Evolutionary conservation across 208 protist genomes (phyloP), one percentile per base, ranked within the genome.

Genomic region (Phytomonas sp.): DNA sequence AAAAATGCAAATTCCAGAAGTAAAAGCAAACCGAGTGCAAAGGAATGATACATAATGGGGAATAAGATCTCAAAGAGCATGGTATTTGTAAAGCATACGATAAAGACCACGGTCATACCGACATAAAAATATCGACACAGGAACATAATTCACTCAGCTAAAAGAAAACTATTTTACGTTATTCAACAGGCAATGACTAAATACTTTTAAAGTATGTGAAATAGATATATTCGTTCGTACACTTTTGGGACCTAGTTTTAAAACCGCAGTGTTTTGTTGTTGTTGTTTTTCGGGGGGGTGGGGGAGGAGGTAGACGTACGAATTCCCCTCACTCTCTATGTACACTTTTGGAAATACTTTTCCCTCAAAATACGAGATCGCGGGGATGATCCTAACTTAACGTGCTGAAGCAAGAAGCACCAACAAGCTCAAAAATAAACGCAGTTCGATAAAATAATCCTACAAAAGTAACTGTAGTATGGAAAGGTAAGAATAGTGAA

Each of bases 1-100:
- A 49, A 66, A 37, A 69, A 36, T 56, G 23, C 14, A 69, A 69
- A 56, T 26, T 30, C 61, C 61, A 65, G 33, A 65, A 37, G 33
- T 23, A 65, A 49, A 37, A 65, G 1, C 36, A 65, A 37, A 65
- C 61, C 19, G 23, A 37, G 19, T 29, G 4, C 33, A 12, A 26
- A 12, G 26, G 61, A 65, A 45, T 65, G 23, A 6, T 65, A 26
- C 61, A 56, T 23, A 26, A 65, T 36, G 19, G 61, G 33, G 33
- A 65, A n/a, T 6, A 65, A 65, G 23, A 6, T 23, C 33, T 65
- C 36, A 26, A 23, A 49, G 23, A 65, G 37, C 36, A 45, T 65
- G 23, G 23, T 40, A 65, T 23, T 23, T 1, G 45, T 56, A 19
- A 56, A 56, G 16, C 16, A 56, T 56, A 56, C 19, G 23, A 56